Evolutionary conservation across 139 green algal species (phyloP).

Genomic region (Micractinium sp.): DNA sequence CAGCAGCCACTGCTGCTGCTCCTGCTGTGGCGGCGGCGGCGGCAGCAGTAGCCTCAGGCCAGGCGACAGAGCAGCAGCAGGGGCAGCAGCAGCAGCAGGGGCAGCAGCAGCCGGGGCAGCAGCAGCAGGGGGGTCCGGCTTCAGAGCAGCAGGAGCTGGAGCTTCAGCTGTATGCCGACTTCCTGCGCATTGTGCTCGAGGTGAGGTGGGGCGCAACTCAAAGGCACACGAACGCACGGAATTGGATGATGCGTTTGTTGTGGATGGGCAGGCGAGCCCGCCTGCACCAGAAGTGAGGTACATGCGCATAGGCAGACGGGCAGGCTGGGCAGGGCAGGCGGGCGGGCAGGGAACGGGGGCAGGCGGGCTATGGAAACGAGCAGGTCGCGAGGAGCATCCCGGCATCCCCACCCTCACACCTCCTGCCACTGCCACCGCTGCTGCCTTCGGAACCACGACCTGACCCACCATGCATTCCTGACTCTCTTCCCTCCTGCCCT

Average conservation of each 20-base stretch:
- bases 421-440: not conserved
- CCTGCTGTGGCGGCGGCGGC: not conserved
- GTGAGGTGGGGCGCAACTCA: not conserved
- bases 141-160: slow-evolving; percentile 35
- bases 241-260: no score
- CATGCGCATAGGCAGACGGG: no score
- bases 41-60: not conserved
- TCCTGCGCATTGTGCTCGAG: slow-evolving; percentile 88
- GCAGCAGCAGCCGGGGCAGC: slow-evolving; percentile 5
- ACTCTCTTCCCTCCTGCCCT: not conserved
- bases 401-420: not conserved
- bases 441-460: no score
- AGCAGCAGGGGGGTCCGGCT: not conserved
- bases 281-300: no score
- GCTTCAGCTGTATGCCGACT: slow-evolving; percentile 82
- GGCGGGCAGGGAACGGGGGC: no score
- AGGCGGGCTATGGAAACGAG: not conserved
- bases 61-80: not conserved
- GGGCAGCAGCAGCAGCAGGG: not conserved
- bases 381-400: not conserved
- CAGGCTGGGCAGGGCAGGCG: no score
- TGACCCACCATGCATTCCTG: not conserved
- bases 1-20: not conserved
- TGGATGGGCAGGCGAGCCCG: no score
- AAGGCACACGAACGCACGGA: not conserved